A percentile compares a stretch with the other conserved stretches of the same genome.
Evolutionary conservation across 1,284 basidiomycete species (phyloP).

Genomic region (Microbotryum scabiosae): DNA sequence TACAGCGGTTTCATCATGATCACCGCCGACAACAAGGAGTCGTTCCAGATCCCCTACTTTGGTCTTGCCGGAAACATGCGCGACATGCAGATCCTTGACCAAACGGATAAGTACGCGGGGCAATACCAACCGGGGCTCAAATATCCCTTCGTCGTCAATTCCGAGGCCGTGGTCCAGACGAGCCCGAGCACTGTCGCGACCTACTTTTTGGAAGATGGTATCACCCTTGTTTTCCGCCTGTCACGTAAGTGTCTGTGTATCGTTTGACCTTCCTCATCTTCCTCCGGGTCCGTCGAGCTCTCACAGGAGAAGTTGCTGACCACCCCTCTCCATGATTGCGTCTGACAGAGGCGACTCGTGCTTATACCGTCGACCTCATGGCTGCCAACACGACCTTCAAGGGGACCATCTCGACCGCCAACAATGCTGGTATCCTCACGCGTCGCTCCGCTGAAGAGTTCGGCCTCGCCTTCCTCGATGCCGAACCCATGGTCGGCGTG

Average conservation of each 20-base stretch:
- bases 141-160: slow-evolving; percentile 14
- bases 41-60: slow-evolving; percentile 24
- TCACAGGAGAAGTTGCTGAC: too few relatives aligned
- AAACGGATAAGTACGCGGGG: slow-evolving; percentile 1
- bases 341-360: slow-evolving; percentile 12
- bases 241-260: neutral
- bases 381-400: slow-evolving; percentile 15
- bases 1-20: slow-evolving; percentile 28
- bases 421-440: slow-evolving; percentile 7
- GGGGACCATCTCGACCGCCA: slow-evolving; percentile 12
- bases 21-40: neutral
- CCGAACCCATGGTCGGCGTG: too few relatives aligned
- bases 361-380: slow-evolving; percentile 19
- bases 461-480: too few relatives aligned
- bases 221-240: slow-evolving; percentile 11
- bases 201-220: neutral
- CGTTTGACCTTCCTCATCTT: too few relatives aligned
- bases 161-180: slow-evolving; percentile 6
- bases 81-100: slow-evolving; percentile 30
- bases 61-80: slow-evolving; percentile 19
- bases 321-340: too few relatives aligned
- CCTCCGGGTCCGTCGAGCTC: too few relatives aligned
- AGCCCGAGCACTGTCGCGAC: slow-evolving; percentile 2
- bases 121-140: too few relatives aligned
- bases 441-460: neutral